phyloP scores from a whole-genome alignment of 202 grass and related monocot genomes.

The Zizania palustris region DNA sequence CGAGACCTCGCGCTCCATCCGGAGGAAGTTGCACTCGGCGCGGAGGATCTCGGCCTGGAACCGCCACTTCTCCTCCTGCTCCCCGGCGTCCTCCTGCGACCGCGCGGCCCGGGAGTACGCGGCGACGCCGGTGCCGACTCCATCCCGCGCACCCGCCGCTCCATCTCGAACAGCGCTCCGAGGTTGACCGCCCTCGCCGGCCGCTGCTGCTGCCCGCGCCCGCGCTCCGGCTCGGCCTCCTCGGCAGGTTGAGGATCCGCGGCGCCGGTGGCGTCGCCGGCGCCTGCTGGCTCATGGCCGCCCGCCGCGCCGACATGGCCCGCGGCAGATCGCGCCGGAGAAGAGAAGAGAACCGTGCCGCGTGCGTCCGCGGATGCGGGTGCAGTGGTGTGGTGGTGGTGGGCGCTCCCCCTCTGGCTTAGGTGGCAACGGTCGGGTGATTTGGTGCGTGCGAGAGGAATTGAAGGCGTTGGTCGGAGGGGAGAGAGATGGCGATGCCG shows the following conservation, averaged over 20 bases:
- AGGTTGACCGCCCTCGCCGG: conserved; percentile 44
- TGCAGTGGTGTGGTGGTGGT: not conserved
- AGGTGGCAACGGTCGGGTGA: conserved; percentile 54
- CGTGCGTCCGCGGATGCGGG: conserved; percentile 12
- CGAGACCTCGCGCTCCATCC: conserved; percentile 83
- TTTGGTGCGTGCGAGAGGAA: conserved; percentile 27
- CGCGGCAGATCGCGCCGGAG: no score
- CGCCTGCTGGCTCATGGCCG: conserved; percentile 45
- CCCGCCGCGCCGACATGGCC: conserved; percentile 54
- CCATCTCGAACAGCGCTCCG: conserved; percentile 66
- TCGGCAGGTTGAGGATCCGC: conserved; percentile 60
- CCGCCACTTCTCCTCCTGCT: conserved; percentile 70
- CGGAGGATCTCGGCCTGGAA: conserved; percentile 97
- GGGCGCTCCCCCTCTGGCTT: conserved; percentile 40
- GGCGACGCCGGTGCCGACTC: conserved; percentile 64
- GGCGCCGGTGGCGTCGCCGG: conserved; percentile 36
- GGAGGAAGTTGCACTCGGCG: conserved; percentile 91
- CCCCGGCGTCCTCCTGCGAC: conserved; percentile 27
- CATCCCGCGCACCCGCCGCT: conserved; percentile 47
- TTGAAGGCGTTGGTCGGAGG: conserved; percentile 54
- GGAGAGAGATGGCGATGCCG: conserved; percentile 21
- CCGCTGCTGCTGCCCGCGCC: conserved; percentile 34
- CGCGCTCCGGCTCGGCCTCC: conserved; percentile 52
- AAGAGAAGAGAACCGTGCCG: conserved; percentile 12
- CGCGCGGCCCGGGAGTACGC: not conserved